phyloP scores from a whole-genome alignment of 495 filamentous ascomycete genomes.

The Aspergillus carlsbadensis region DNA sequence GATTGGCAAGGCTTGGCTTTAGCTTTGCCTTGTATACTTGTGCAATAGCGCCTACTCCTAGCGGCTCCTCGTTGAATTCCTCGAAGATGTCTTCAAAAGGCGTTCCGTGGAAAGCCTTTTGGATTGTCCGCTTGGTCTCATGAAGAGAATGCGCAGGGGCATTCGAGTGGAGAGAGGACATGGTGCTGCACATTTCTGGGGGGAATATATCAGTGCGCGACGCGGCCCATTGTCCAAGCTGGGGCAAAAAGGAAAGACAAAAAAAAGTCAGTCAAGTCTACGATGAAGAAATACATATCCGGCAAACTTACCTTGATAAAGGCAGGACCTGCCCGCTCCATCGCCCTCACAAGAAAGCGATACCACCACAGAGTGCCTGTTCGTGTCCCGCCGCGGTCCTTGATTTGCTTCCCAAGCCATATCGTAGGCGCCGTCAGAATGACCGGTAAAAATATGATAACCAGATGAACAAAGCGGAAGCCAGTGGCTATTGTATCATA shows the following conservation, averaged over 20 bases:
- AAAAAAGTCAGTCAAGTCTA: too few relatives aligned
- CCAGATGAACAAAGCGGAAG: conserved; percentile 77
- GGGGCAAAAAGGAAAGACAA: too few relatives aligned
- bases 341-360: conserved; percentile 76
- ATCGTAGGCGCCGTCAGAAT: conserved; percentile 75
- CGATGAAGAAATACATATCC: too few relatives aligned
- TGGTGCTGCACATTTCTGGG: conserved; percentile 83
- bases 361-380: conserved; percentile 95
- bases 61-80: conserved; percentile 86
- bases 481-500: conserved; percentile 89
- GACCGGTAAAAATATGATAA: conserved; percentile 88
- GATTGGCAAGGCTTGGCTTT: conserved; percentile 70
- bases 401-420: conserved; percentile 66
- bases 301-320: conserved; percentile 84
- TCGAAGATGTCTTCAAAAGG: conserved; percentile 92
- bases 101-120: conserved; percentile 75
- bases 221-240: conserved; percentile 99
- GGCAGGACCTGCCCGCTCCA: conserved; percentile 93
- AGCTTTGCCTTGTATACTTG: conserved; percentile 97
- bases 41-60: conserved; percentile 95
- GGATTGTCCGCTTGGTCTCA: conserved; percentile 75
- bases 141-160: conserved; percentile 86
- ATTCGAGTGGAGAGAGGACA: conserved; percentile 94
- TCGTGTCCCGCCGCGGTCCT: conserved; percentile 65
- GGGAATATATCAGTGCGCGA: conserved; percentile 97